Evolutionary conservation across 2,329 filamentous ascomycete genomes (phyloP), one percentile per base, ranked within the genome.

Genomic region (Plectosphaerella sp.): DNA sequence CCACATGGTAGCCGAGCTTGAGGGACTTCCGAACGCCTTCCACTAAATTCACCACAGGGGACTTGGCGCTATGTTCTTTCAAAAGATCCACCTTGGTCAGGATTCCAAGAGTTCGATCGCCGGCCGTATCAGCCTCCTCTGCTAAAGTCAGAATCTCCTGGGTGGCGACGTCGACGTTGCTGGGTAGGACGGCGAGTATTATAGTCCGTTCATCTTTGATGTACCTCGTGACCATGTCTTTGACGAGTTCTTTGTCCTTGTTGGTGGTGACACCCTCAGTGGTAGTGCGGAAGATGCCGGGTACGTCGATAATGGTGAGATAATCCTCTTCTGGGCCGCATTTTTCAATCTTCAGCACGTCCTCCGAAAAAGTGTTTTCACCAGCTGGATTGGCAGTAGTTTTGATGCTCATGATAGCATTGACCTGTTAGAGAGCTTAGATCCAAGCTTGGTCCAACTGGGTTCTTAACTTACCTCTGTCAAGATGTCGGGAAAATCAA

Each of bases 81-180:
- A 45, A 24, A 1, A 72, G 63, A 50, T 79, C 75, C 0, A 72
- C 71, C 55, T 78, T 78, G 0, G 75, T 79, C 1, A 78, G 59
- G 4, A 78, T 65, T 1, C 72, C 71, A 1, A 78, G 50, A 0
- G 73, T 78, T 39, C 74, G 61, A 28, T 60, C 55, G 1, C 72
- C 71, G 4, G 58, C 52, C 0, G 52, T 55, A 55, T 77, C 73
- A 20, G 59, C 54, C 12, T 67, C 59, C 18, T 63, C 60, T 0
- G 74, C 72, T 37, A 72, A 58, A 25, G 69, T 61, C 1, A 78
- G 59, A 37, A 79, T 76, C 36, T 72, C 68, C 49, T 78, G 73
- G 0, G 67, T 77, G 0, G 68, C 70, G 25, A 75, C 64, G 49
- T 80, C 74, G 5, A 70, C 67, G 25, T 69, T 71, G 10, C 71